Base-by-base conservation (phyloP, 345 rosid species). In the Nasturtium officinale region DNA sequence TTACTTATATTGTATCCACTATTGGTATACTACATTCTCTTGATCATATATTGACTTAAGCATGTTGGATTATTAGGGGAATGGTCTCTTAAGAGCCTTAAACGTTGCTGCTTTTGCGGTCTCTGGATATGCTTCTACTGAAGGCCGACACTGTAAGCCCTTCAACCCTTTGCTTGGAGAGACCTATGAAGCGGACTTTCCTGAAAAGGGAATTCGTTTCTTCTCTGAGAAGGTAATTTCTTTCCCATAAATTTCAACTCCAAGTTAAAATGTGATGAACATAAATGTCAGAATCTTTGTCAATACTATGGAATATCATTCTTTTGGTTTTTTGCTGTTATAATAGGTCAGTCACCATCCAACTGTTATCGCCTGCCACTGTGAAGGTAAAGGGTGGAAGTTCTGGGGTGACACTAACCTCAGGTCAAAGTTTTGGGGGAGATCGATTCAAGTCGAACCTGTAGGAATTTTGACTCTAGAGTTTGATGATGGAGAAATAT, bases 261-360 rank as follows among this genome's bases (percentile, higher is more conserved):
- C 12, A 17, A 42, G 29, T 20, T 64, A 51, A 45, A 48, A 18
- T 69, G 61, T 29, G 54, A 40, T 40, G 28, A 42, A 75, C 12
- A 29, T 9, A 11, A 54, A n/a, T 40, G 25, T 48, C 28, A 26
- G 33, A 58, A 74, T 25, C 5, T 56, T 65, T 43, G 1, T 11
- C 30, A 43, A 60, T 26, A 52, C 26, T 61, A 52, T 32, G 26
- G 38, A 10, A 40, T 43, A 32, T 76, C 37, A 63, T 46, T 33
- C 2, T 52, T 63, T 38, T 71, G 50, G 35, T 79, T n/a, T 75
- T 55, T 30, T 61, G 25, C 3, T 40, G 18, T 52, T 73, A 55
- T 71, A 78, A 75, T 87, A 95, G 99, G 99, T 95, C 30, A 95
- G 99, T 77, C 99, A 95, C 82, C 98, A 95, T 78, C 98, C 98